Evolutionary conservation across 179 eudicot genomes (phyloP).

Genomic region (Vitellaria paradoxa): DNA sequence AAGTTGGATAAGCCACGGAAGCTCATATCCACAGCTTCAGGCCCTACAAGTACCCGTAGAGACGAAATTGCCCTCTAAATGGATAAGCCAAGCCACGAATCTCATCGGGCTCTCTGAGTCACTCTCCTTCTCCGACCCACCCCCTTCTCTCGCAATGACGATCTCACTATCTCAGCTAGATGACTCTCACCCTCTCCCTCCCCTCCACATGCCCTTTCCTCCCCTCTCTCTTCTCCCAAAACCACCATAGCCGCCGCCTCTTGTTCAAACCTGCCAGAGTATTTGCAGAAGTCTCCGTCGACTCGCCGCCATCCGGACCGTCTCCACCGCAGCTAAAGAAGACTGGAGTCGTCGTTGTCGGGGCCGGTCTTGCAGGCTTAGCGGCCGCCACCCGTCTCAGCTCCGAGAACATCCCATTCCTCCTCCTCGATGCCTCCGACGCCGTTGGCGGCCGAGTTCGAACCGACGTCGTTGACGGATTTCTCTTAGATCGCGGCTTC

Average conservation of each 20-base stretch:
- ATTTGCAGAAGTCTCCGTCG: slow-evolving; percentile 24
- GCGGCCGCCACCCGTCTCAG: slow-evolving; percentile 76
- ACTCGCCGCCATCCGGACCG: slow-evolving; percentile 19
- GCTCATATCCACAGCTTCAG: too few species aligned
- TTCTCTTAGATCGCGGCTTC: slow-evolving; percentile 92
- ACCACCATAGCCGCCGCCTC: slow-evolving; percentile 9
- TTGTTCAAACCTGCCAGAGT: slow-evolving; percentile 18
- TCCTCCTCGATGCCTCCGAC: slow-evolving; percentile 80
- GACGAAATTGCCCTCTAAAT: too few species aligned
- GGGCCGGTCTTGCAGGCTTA: slow-evolving; percentile 88
- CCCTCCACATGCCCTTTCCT: too few species aligned
- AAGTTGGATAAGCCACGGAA: too few species aligned
- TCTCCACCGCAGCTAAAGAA: background rate
- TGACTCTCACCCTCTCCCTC: too few species aligned
- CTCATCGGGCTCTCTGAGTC: too few species aligned
- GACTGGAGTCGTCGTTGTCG: slow-evolving; percentile 57
- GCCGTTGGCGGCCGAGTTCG: slow-evolving; percentile 91
- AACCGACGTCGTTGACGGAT: slow-evolving; percentile 77
- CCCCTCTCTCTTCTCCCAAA: background rate
- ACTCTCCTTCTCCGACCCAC: too few species aligned
- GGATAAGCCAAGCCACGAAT: too few species aligned
- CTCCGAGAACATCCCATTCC: slow-evolving; percentile 49
- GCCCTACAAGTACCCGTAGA: too few species aligned
- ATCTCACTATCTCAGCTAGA: too few species aligned
- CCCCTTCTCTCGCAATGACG: too few species aligned